A percentile compares a stretch with the other conserved stretches of the same genome.
Evolutionary conservation across 1,284 basidiomycete species (phyloP).

Genomic region (Athelia psychrophila): DNA sequence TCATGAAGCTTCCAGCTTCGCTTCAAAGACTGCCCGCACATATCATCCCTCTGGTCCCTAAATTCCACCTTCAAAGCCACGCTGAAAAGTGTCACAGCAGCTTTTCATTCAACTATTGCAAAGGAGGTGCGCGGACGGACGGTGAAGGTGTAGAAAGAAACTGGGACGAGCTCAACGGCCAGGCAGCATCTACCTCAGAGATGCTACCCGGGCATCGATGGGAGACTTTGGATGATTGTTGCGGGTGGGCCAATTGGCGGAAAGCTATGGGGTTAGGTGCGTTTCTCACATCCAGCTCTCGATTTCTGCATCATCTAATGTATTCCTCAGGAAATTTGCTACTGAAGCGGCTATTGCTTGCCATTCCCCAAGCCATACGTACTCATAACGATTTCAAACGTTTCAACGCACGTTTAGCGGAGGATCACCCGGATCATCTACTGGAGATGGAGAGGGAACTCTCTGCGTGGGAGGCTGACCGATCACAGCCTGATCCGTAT

Average conservation of each 20-base stretch:
- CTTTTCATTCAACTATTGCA: slow-evolving; percentile 11
- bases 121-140: slow-evolving; percentile 9
- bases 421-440: slow-evolving; percentile 1
- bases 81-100: slow-evolving; percentile 3
- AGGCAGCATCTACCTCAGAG: slow-evolving; percentile 7
- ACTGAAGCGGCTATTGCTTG: neutral
- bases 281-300: neutral
- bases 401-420: neutral
- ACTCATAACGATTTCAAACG: slow-evolving; percentile 7
- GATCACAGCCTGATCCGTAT: slow-evolving; percentile 18
- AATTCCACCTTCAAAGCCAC: slow-evolving; percentile 7
- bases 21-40: neutral
- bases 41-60: slow-evolving; percentile 1
- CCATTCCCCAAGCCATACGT: slow-evolving; percentile 3
- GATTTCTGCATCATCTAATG: neutral
- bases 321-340: neutral
- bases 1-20: neutral
- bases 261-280: slow-evolving; percentile 9
- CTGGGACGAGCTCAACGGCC: slow-evolving; percentile 11
- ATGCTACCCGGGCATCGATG: slow-evolving; percentile 10
- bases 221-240: slow-evolving; percentile 18
- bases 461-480: slow-evolving; percentile 20
- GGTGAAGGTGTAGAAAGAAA: slow-evolving; percentile 13
- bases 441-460: slow-evolving; percentile 16
- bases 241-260: slow-evolving; percentile 7